These are phyloP conservation scores for Lipomyces sp. DNA, from an alignment of 805 yeast species.

Conservation along the genomic window DNA sequence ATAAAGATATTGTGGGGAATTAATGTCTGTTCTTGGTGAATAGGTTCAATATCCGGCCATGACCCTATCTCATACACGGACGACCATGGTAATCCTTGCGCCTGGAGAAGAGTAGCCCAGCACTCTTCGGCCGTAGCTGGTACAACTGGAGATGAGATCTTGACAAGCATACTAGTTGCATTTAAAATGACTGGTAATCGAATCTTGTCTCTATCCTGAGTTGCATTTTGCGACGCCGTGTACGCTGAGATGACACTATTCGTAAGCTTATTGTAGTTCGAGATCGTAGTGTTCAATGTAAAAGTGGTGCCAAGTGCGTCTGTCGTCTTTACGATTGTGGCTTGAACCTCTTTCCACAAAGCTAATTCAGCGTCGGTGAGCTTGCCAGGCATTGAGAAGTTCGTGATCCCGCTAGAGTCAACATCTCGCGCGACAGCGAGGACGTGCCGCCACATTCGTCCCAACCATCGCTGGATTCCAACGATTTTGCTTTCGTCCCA, in stretches of 20 bases:
- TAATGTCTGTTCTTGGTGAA: conserved; percentile 5
- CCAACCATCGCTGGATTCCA: conserved; percentile 88
- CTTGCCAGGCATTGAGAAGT: conserved; percentile 19
- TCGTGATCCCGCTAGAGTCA: neutral
- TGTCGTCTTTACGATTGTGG: conserved; percentile 55
- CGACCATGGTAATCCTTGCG: conserved; percentile 46
- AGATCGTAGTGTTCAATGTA: conserved; percentile 80
- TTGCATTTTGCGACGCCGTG: conserved; percentile 2
- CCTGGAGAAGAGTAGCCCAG: conserved; percentile 56
- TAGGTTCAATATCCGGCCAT: conserved; percentile 65
- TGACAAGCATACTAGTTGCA: conserved; percentile 58
- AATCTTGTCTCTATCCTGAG: conserved; percentile 12
- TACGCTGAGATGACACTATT: conserved; percentile 54
- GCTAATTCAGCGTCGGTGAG: conserved; percentile 54
- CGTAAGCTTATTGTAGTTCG: conserved; percentile 87
- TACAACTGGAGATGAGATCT: conserved; percentile 75
- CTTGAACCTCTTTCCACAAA: conserved; percentile 63
- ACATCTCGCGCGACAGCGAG: conserved; percentile 13
- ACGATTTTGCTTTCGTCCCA: conserved; percentile 91
- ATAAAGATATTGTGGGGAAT: conserved; percentile 59
- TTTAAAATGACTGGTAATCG: conserved; percentile 45
- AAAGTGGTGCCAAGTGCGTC: conserved; percentile 62
- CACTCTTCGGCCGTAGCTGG: conserved; percentile 86
- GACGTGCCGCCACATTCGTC: conserved; percentile 51
- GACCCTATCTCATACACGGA: conserved; percentile 57